Conservation (phyloP, 148 eudicot genomes). For the Selenicereus undatus region DNA sequence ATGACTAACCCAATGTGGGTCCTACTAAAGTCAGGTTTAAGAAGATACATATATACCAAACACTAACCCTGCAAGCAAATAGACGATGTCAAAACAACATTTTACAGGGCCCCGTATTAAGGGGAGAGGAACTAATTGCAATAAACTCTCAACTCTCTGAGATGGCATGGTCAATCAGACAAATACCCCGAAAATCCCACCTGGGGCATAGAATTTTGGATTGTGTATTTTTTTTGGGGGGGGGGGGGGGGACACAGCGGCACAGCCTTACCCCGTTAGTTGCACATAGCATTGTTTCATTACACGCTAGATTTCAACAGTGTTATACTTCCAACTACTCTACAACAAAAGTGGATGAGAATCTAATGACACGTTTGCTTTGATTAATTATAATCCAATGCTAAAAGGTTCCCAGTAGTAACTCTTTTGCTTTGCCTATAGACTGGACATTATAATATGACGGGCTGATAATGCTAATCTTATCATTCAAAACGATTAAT, state of each 20-base stretch:
- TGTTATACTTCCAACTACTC: neutral
- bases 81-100: neutral
- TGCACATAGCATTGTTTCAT: neutral
- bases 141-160: neutral
- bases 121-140: neutral
- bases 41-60: neutral
- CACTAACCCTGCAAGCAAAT: neutral
- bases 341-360: neutral
- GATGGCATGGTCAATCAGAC: neutral
- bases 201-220: neutral
- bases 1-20: too few relatives aligned
- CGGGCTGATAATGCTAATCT: neutral
- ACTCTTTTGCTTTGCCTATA: neutral
- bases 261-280: neutral
- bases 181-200: neutral
- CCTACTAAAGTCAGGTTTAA: neutral
- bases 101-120: neutral
- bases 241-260: too few relatives aligned
- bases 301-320: neutral
- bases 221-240: neutral
- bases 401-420: neutral
- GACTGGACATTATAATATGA: neutral
- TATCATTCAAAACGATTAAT: neutral
- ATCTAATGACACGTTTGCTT: neutral
- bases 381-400: neutral